Conservation (phyloP, 1,284 basidiomycete species). For the Wolfiporia cocos region DNA sequence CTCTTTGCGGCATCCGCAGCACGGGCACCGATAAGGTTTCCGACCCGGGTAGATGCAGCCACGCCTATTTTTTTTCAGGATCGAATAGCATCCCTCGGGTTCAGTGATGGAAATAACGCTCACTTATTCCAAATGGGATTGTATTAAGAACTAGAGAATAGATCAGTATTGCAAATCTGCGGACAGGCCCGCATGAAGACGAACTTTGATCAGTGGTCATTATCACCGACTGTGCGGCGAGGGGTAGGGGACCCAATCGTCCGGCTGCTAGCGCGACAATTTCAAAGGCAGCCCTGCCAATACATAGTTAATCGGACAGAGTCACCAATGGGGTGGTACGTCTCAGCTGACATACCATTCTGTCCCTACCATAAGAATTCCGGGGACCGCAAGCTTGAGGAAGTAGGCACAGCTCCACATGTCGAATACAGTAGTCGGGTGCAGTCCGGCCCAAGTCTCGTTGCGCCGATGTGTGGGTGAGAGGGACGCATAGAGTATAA, state of each 20-base stretch:
- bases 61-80: constrained; percentile 45
- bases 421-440: constrained; percentile 40
- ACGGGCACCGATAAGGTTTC: constrained; percentile 64
- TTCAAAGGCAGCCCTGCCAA: constrained; percentile 68
- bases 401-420: constrained; percentile 44
- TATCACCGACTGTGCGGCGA: constrained; percentile 73
- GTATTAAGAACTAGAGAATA: constrained; percentile 49
- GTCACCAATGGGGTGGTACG: too few relatives aligned
- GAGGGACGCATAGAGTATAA: constrained; percentile 40
- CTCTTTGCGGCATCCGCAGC: constrained; percentile 47
- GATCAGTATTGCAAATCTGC: constrained; percentile 5
- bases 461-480: constrained; percentile 50
- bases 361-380: constrained; percentile 73
- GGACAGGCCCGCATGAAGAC: constrained; percentile 11
- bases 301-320: too few relatives aligned
- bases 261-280: constrained; percentile 77
- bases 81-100: too few relatives aligned
- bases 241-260: constrained; percentile 53
- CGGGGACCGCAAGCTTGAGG: constrained; percentile 61
- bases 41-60: constrained; percentile 67
- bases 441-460: constrained; percentile 60
- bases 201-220: constrained; percentile 80
- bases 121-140: constrained; percentile 61
- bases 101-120: constrained; percentile 5
- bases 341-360: constrained; percentile 49